Conservation (phyloP, 164 flowering plant genomes). For the Umbilicus rupestris region DNA sequence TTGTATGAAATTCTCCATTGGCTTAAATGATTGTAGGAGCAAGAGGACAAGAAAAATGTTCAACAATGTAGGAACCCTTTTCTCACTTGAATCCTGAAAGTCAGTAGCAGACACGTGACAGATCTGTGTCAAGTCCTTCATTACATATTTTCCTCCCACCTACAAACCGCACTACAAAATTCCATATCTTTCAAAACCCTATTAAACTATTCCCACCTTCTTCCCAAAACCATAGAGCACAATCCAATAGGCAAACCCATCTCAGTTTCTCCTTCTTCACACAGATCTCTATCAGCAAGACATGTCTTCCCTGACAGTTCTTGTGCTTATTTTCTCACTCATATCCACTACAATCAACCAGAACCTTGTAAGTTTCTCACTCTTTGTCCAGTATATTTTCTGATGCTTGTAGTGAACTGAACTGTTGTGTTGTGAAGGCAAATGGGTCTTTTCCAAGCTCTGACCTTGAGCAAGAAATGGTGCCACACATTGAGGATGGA, state of each 20-base stretch:
- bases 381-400: not conserved
- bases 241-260: not conserved
- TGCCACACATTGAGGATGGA: constrained; percentile 42
- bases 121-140: constrained; percentile 3
- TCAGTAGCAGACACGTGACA: not conserved
- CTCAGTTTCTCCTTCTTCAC: not conserved
- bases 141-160: constrained; percentile 4
- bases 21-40: not conserved
- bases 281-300: not conserved
- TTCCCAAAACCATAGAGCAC: not conserved
- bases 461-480: constrained; percentile 21
- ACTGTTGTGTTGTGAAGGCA: constrained; percentile 21
- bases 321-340: constrained; percentile 1
- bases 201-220: constrained; percentile 2
- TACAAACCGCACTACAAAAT: not conserved
- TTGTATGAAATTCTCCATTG: not conserved
- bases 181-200: constrained; percentile 4
- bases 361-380: not conserved
- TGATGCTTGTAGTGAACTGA: not conserved
- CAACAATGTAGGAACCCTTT: constrained; percentile 8
- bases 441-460: constrained; percentile 15
- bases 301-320: not conserved
- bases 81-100: constrained; percentile 5
- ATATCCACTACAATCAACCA: not conserved
- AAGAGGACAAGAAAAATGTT: not conserved